Evolutionary conservation across 106 monocot species (phyloP), one percentile per base, ranked within the genome.

Genomic region (Apostasia ramifera): DNA sequence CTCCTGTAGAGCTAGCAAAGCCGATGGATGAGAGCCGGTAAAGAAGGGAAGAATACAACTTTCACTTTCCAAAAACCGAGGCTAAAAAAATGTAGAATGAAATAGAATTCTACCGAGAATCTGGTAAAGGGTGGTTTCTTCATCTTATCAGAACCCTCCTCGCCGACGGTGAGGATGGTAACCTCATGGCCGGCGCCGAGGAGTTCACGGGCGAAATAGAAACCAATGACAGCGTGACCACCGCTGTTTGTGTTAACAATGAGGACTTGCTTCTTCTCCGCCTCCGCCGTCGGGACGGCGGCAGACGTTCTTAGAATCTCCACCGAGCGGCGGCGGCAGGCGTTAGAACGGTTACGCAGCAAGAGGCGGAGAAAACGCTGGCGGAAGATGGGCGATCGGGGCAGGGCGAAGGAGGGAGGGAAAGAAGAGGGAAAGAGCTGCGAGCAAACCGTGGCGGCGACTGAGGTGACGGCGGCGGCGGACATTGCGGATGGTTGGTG

Each of bases 171-270:
- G 47, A 95, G 84, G 39, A 95, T 82, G 56, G 91, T 92, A 70
- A 87, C 95, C 6, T 76, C 78, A 37, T 92, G 95, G 8, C 95
- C 95, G 10, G 86, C 59, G 45, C 63, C 68, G 44, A 95, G 86
- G 15, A 92, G 84, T 47, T 89, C 55, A 59, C 71, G 62, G 38
- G 95, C 95, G 60, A 95, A 68, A 79, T 95, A 88, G 83, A 95
- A 95, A 48, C 95, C 95, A 69, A 95, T 95, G 47, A 95, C 86
- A 38, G 95, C 95, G 60, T 95, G 95, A 55, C 92, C 95, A 38
- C 95, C 95, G 68, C 95, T 86, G 80, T 89, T 81, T 54, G 92
- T 86, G 78, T 95, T 95, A 38, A 95, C 74, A 53, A 95, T 83
- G 57, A 95, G 82, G 9, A 86, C 88, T 68, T 59, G 89, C 84